A percentile compares a stretch with the other conserved stretches of the same genome.
Conservation (phyloP, 352 stramenopile species). For the Phytophthora brassicae region DNA sequence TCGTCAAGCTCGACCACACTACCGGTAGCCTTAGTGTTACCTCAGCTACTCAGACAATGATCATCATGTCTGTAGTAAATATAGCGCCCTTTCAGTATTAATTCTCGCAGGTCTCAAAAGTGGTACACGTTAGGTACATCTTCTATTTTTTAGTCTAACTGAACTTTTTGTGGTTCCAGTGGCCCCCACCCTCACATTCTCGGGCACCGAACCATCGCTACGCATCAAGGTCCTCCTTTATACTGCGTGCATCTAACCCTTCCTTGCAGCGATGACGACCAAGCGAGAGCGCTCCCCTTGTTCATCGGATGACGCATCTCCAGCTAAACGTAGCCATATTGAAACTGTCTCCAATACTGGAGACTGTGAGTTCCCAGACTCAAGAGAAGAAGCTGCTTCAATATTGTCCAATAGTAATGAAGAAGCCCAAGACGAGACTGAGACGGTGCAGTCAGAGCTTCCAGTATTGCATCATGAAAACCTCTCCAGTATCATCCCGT, state of each 20-base stretch:
- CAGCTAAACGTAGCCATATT: constrained; percentile 19
- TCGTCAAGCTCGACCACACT: neutral
- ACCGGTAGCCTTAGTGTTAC: neutral
- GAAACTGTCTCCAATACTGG: constrained; percentile 8
- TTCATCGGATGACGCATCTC: neutral
- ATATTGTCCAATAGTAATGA: too few relatives aligned
- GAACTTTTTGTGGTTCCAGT: constrained; percentile 39
- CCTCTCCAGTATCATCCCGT: too few relatives aligned
- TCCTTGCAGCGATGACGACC: constrained; percentile 10
- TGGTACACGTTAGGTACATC: constrained; percentile 2
- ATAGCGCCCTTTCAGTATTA: constrained; percentile 27
- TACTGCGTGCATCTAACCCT: neutral
- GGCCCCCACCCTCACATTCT: constrained; percentile 34
- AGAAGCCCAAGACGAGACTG: neutral
- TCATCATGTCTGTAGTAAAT: constrained; percentile 10
- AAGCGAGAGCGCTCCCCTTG: constrained; percentile 30
- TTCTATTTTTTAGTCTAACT: neutral
- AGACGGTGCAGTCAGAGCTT: neutral
- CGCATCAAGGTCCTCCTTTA: neutral
- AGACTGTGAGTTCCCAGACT: constrained; percentile 1
- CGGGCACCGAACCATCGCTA: constrained; percentile 34
- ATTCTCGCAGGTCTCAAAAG: neutral
- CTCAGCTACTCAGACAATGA: neutral
- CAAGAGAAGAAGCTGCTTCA: too few relatives aligned
- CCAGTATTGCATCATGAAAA: too few relatives aligned